Percentiles rank a stretch among this genome's conserved stretches.
phyloP scores from a whole-genome alignment of 2,329 filamentous ascomycete species.

The Aspergillus fructus region DNA sequence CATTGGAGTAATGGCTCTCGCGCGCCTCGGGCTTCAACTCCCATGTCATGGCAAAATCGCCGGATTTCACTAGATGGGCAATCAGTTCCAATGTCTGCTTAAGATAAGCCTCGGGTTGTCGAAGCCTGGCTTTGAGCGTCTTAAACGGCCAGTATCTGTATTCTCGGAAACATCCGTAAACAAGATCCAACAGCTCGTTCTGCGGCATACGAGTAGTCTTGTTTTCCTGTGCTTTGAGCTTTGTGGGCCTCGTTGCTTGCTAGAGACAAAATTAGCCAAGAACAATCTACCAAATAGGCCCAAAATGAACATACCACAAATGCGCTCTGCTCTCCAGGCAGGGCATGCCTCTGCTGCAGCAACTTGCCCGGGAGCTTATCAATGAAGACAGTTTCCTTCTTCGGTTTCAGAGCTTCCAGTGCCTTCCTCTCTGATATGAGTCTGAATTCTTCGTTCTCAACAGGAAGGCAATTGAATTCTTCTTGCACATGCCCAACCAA shows the following conservation, averaged over 20 bases:
- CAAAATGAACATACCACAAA: slow-evolving; percentile 41
- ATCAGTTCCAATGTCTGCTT: slow-evolving; percentile 81
- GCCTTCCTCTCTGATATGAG: slow-evolving; percentile 60
- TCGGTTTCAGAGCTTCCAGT: slow-evolving; percentile 60
- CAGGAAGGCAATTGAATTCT: slow-evolving; percentile 72
- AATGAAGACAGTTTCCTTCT: slow-evolving; percentile 55
- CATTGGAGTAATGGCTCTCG: slow-evolving; percentile 49
- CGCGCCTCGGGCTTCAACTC: slow-evolving; percentile 71
- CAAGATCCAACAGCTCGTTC: slow-evolving; percentile 80
- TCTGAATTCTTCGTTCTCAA: slow-evolving; percentile 69
- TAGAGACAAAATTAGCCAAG: slow-evolving; percentile 28
- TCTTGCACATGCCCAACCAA: slow-evolving; percentile 71
- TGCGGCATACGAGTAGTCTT: slow-evolving; percentile 89
- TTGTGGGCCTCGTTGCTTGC: slow-evolving; percentile 55
- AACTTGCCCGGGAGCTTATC: slow-evolving; percentile 48
- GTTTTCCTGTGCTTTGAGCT: slow-evolving; percentile 61
- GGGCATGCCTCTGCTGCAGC: slow-evolving; percentile 59
- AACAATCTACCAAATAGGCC: slow-evolving; percentile 15
- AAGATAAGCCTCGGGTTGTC: slow-evolving; percentile 91
- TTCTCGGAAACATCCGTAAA: slow-evolving; percentile 79
- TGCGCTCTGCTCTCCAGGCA: slow-evolving; percentile 42
- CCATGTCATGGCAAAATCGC: slow-evolving; percentile 83
- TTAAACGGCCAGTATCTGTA: slow-evolving; percentile 96
- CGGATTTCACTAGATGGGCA: slow-evolving; percentile 77
- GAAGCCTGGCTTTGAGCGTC: slow-evolving; percentile 70